phyloP scores from a whole-genome alignment of 352 stramenopile species.

The Globisporangium uncinulatum region DNA sequence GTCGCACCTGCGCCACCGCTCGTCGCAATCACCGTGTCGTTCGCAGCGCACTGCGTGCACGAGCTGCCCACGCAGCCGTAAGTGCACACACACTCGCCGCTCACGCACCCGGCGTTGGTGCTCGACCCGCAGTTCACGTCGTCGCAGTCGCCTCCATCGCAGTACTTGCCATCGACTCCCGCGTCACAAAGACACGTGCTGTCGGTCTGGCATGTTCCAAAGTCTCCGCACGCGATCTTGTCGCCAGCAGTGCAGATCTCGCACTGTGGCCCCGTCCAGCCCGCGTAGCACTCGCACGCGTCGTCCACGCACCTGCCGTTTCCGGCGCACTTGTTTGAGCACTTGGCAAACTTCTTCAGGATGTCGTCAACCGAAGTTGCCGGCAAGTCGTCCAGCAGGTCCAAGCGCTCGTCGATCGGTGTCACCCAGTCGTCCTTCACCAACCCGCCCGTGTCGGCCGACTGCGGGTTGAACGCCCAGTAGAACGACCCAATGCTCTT shows the following conservation, averaged over 20 bases:
- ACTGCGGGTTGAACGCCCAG: conserved; percentile 76
- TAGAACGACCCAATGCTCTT: conserved; percentile 69
- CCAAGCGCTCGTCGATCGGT: conserved; percentile 48
- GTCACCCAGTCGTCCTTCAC: conserved; percentile 69
- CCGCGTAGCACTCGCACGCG: conserved; percentile 46
- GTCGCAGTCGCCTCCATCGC: conserved; percentile 43
- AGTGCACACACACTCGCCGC: conserved; percentile 46
- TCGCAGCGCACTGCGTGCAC: conserved; percentile 40
- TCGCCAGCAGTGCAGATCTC: conserved; percentile 52
- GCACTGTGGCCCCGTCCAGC: conserved; percentile 63
- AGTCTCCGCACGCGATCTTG: conserved; percentile 39
- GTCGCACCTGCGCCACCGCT: conserved; percentile 19
- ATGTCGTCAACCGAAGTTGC: conserved; percentile 31
- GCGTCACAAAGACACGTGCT: conserved; percentile 55
- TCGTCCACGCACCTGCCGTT: conserved; percentile 44
- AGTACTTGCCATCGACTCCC: conserved; percentile 44
- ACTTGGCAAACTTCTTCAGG: conserved; percentile 35
- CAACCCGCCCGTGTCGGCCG: conserved; percentile 57
- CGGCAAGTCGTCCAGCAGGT: conserved; percentile 35
- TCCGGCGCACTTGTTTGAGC: conserved; percentile 30
- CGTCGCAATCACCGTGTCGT: conserved; percentile 15
- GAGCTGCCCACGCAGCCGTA: conserved; percentile 43
- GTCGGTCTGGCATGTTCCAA: conserved; percentile 45
- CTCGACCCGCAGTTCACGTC: conserved; percentile 38
- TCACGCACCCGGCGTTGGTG: conserved; percentile 46